These are phyloP conservation scores for Dicorynia guianensis DNA, from an alignment of 306 rosid genomes.

Conservation along the genomic window DNA sequence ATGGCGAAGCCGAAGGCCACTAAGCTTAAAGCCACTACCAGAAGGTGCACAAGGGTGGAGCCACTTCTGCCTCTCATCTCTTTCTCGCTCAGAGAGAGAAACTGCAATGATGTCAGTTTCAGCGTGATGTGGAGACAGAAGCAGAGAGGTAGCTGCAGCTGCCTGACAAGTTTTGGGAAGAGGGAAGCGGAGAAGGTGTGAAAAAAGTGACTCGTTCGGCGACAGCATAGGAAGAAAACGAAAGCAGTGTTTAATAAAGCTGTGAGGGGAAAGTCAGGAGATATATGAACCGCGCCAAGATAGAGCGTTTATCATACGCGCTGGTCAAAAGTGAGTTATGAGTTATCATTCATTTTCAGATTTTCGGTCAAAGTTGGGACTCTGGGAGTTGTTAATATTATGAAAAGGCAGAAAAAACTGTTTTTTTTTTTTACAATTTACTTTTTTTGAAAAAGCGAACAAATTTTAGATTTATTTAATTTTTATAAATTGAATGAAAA, in stretches of 20 bases:
- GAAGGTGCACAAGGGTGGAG: slow-evolving; percentile 78
- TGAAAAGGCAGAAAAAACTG: too few species aligned
- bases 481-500: too few species aligned
- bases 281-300: slow-evolving; percentile 17
- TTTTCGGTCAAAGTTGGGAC: too few species aligned
- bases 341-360: too few species aligned
- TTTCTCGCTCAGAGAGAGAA: slow-evolving; percentile 7
- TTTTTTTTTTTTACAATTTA: too few species aligned
- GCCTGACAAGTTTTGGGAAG: too few species aligned
- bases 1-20: slow-evolving; percentile 97
- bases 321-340: neutral
- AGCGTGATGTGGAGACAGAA: too few species aligned
- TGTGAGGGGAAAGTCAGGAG: neutral
- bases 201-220: neutral
- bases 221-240: neutral
- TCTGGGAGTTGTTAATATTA: too few species aligned
- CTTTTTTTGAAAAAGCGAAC: too few species aligned
- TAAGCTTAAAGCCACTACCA: slow-evolving; percentile 71
- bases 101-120: too few species aligned
- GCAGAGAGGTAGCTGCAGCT: too few species aligned
- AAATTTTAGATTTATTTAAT: too few species aligned
- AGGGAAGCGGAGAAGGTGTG: neutral
- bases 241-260: slow-evolving; percentile 23
- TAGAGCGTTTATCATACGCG: neutral
- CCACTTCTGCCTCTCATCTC: slow-evolving; percentile 86